These are phyloP conservation scores for Backusella tuberculispora DNA, from an alignment of 192 early-diverging fungal species.

Conservation along the genomic window DNA sequence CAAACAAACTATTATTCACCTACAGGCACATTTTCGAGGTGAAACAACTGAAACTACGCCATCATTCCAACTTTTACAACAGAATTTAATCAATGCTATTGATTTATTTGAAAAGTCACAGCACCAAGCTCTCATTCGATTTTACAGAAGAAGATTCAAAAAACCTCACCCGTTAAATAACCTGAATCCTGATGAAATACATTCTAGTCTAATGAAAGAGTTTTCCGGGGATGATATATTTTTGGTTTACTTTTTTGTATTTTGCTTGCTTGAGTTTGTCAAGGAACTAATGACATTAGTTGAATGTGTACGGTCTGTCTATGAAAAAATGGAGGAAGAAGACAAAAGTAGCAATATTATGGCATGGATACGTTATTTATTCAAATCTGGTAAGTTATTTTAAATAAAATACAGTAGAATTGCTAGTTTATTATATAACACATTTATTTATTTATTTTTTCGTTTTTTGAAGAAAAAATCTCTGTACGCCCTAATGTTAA, in stretches of 20 bases:
- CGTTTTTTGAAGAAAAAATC: background rate
- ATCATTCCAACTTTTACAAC: conserved; percentile 12
- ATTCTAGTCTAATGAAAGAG: background rate
- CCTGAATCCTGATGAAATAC: background rate
- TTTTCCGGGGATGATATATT: conserved; percentile 63
- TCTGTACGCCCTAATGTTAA: background rate
- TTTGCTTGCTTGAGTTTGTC: conserved; percentile 72
- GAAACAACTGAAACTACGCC: conserved; percentile 11
- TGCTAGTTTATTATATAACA: background rate
- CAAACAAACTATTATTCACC: conserved; percentile 53
- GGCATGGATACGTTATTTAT: background rate
- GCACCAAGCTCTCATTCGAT: conserved; percentile 42
- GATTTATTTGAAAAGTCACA: conserved; percentile 53
- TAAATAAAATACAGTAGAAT: background rate
- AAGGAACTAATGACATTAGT: conserved; percentile 62
- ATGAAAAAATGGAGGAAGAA: background rate
- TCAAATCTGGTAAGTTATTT: background rate
- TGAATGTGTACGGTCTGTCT: conserved; percentile 15
- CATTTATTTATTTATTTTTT: background rate
- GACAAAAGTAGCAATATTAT: background rate
- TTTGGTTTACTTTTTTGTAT: conserved; percentile 76
- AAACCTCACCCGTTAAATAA: background rate
- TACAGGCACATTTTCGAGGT: conserved; percentile 46
- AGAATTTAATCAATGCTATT: conserved; percentile 49
- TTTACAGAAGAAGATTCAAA: conserved; percentile 40